A percentile compares a stretch with the other conserved stretches of the same genome.
phyloP scores from a whole-genome alignment of 805 yeast species.

The Blastobotrys terrestris region DNA sequence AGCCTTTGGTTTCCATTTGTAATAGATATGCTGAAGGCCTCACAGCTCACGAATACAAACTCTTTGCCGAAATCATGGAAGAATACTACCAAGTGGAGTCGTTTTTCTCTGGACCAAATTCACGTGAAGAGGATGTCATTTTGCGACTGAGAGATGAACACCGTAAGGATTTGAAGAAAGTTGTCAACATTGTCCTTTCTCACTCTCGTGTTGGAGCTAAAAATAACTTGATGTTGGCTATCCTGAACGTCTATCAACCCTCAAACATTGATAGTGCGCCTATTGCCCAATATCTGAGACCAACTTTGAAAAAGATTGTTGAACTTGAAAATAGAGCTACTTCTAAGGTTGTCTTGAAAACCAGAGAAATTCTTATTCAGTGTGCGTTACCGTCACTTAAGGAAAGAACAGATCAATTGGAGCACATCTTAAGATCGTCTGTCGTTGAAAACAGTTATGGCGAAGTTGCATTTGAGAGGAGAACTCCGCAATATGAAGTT shows the following conservation, averaged over 20 bases:
- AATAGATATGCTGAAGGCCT: slow-evolving; percentile 67
- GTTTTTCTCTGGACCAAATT: slow-evolving; percentile 62
- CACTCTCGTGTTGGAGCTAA: slow-evolving; percentile 92
- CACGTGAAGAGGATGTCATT: slow-evolving; percentile 73
- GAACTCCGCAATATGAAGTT: slow-evolving; percentile 73
- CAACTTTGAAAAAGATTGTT: slow-evolving; percentile 69
- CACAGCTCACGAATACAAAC: slow-evolving; percentile 73
- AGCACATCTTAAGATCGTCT: slow-evolving; percentile 86
- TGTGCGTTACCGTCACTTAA: slow-evolving; percentile 93
- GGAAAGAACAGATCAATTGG: slow-evolving; percentile 95
- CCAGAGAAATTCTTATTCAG: slow-evolving; percentile 93
- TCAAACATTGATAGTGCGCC: slow-evolving; percentile 65
- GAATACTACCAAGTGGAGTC: slow-evolving; percentile 75
- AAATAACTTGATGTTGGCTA: slow-evolving; percentile 82
- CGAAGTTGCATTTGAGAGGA: slow-evolving; percentile 66
- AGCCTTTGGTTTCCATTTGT: slow-evolving; percentile 70
- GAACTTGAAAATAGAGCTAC: slow-evolving; percentile 86
- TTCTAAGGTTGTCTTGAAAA: slow-evolving; percentile 90
- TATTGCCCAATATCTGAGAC: slow-evolving; percentile 62
- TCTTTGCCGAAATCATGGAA: slow-evolving; percentile 61
- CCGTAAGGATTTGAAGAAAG: slow-evolving; percentile 66
- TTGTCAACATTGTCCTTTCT: slow-evolving; percentile 68
- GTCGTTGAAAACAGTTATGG: slow-evolving; percentile 89
- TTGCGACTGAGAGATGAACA: slow-evolving; percentile 83
- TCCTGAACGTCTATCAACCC: slow-evolving; percentile 76